Evolutionary conservation across 441 rosid species (phyloP).

Genomic region (Syzygium syzygioides): DNA sequence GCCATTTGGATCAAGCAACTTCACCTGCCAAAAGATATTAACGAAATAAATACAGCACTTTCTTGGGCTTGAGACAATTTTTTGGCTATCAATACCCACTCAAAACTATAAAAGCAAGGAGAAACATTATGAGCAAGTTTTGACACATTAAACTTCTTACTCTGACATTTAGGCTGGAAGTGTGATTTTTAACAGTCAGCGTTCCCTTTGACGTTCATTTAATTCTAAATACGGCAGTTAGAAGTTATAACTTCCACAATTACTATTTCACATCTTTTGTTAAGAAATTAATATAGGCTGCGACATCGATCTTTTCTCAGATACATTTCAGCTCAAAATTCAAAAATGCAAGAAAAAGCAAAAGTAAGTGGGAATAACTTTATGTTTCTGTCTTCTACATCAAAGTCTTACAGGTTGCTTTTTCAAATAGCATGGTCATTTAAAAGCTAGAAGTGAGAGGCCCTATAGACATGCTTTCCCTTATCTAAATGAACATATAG

Average conservation of each 20-base stretch:
- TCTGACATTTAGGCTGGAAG: background rate
- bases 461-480: background rate
- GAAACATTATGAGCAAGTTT: background rate
- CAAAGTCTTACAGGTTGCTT: background rate
- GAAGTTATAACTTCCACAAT: background rate
- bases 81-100: background rate
- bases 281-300: background rate
- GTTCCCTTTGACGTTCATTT: background rate
- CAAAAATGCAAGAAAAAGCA: background rate
- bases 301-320: background rate
- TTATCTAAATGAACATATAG: background rate
- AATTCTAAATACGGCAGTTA: background rate
- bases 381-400: background rate
- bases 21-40: constrained; percentile 47
- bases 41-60: background rate
- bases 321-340: background rate
- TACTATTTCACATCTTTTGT: background rate
- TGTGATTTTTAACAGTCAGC: background rate
- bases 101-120: constrained; percentile 2
- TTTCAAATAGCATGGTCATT: background rate
- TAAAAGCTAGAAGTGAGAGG: background rate
- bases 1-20: constrained; percentile 76
- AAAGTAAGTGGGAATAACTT: background rate
- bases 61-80: background rate
- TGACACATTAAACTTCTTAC: background rate